Percentiles rank a stretch among this genome's conserved stretches.
phyloP scores from a whole-genome alignment of 2,329 filamentous ascomycete species.

The Lasiodiplodia theobromae region DNA sequence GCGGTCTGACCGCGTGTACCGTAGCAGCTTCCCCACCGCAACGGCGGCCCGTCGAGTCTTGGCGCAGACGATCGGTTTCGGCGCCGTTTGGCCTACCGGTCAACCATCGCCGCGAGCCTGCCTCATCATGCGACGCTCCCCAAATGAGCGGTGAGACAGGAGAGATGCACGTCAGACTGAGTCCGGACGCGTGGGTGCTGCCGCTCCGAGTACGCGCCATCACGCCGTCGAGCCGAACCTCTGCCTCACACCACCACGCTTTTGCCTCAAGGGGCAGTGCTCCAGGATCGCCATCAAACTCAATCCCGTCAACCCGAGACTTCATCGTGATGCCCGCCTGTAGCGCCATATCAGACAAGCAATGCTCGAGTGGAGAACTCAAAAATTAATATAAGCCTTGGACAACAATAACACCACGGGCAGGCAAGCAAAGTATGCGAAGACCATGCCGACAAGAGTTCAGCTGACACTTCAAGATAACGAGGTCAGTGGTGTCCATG shows the following conservation, averaged over 20 bases:
- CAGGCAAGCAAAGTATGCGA: background rate
- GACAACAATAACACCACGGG: background rate
- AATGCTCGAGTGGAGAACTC: background rate
- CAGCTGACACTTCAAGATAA: background rate
- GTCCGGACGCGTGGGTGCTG: constrained; percentile 7
- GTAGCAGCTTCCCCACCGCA: background rate
- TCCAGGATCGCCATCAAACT: background rate
- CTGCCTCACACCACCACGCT: background rate
- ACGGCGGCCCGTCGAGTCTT: constrained; percentile 13
- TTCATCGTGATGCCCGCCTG: background rate
- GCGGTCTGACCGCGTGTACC: constrained; percentile 11
- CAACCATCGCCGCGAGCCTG: background rate
- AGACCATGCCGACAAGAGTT: background rate
- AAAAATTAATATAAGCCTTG: background rate
- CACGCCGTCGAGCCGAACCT: background rate
- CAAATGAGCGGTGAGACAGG: constrained; percentile 23
- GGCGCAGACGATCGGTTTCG: constrained; percentile 18
- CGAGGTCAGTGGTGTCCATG: background rate
- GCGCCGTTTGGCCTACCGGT: constrained; percentile 17
- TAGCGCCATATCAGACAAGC: background rate
- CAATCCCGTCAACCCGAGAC: background rate
- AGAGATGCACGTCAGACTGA: background rate
- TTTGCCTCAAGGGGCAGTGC: background rate
- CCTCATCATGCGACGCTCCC: constrained; percentile 19
- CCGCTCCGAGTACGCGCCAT: background rate